Percentiles rank a stretch among this genome's conserved stretches.
These are phyloP conservation scores for Debaryomyces prosopidis DNA, from an alignment of 805 yeast species.

Conservation along the genomic window DNA sequence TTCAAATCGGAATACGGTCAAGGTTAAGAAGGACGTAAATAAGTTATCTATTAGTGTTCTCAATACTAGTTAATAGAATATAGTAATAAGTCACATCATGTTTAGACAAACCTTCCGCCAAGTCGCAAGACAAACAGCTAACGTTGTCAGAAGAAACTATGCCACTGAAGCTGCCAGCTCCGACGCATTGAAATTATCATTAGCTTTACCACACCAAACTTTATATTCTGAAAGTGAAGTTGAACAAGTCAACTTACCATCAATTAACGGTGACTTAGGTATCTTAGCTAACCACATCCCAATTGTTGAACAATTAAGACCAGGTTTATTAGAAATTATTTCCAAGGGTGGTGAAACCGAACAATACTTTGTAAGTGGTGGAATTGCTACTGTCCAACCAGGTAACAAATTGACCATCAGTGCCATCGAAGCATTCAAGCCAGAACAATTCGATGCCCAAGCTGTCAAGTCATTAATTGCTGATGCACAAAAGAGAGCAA, in stretches of 20 bases:
- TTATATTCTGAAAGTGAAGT: conserved; percentile 58
- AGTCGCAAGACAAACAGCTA: conserved; percentile 56
- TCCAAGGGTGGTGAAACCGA: conserved; percentile 70
- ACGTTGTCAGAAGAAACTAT: conserved; percentile 73
- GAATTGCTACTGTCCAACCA: conserved; percentile 95
- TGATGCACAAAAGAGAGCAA: conserved; percentile 90
- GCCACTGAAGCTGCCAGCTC: conserved; percentile 72
- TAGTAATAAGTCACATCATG: conserved; percentile 33
- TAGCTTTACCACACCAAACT: conserved; percentile 88
- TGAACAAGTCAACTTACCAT: conserved; percentile 89
- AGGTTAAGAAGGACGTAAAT: not conserved
- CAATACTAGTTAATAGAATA: not conserved
- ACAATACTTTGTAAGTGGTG: conserved; percentile 92
- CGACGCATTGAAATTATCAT: conserved; percentile 80
- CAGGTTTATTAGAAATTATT: conserved; percentile 92
- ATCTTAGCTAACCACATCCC: conserved; percentile 97
- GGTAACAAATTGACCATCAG: conserved; percentile 87
- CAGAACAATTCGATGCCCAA: conserved; percentile 80
- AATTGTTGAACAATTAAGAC: conserved; percentile 90
- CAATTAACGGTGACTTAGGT: conserved; percentile 95
- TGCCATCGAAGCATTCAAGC: conserved; percentile 92
- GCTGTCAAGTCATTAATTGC: conserved; percentile 78
- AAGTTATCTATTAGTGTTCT: not conserved
- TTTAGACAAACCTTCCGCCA: conserved; percentile 66
- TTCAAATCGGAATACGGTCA: conserved; percentile 11